Base-by-base conservation (phyloP, 2,329 filamentous ascomycete species). In the Phymatotrichopsis omnivora region DNA sequence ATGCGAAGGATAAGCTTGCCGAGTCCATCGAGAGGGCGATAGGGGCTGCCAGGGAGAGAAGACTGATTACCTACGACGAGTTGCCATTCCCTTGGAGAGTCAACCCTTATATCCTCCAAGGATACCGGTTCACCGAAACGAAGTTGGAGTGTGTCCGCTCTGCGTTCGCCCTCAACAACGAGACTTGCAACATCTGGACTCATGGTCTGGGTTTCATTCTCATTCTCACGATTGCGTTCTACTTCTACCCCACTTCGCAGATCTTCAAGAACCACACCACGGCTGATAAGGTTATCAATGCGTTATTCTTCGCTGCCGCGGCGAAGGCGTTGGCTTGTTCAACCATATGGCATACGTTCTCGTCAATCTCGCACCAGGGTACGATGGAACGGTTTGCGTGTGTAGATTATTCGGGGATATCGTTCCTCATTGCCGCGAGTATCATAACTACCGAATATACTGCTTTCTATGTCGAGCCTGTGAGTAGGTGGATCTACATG, bases 381-480 rank as follows among this genome's bases (percentile, higher is more conserved):
- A 75, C 93, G 31, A 82, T 98, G 67, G 91, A 93, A 62, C 82
- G 86, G 51, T 96, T 98, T 60, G 91, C 91, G 14, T 98, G 91
- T 63, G 86, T 98, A 48, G 91, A 98, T 64, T 98, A 98, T 66
- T 96, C 91, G 0, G 91, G 91, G 44, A 98, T 98, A 56, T 94
- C 87, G 1, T 71, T 98, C 39, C 75, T 98, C 20, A 91, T 98
- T 41, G 85, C 91, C 2, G 86, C 91, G 7, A 93, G 85, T 45
- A 98, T 98, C 67, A 85, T 96, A 75, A 95, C 91, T 2, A 94
- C 86, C 27, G 91, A 98, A 63, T 98, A 96, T 68, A 95, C 91
- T 0, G 91, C 89, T 19, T 98, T 98, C 65, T 98, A 98, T 69
- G 95, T 91, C 68, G 91, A 98, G 60, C 87, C 91, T 3, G 60